Evolutionary conservation across 148 eudicot genomes (phyloP), one percentile per base, ranked within the genome.

Genomic region (Arbutus unedo): DNA sequence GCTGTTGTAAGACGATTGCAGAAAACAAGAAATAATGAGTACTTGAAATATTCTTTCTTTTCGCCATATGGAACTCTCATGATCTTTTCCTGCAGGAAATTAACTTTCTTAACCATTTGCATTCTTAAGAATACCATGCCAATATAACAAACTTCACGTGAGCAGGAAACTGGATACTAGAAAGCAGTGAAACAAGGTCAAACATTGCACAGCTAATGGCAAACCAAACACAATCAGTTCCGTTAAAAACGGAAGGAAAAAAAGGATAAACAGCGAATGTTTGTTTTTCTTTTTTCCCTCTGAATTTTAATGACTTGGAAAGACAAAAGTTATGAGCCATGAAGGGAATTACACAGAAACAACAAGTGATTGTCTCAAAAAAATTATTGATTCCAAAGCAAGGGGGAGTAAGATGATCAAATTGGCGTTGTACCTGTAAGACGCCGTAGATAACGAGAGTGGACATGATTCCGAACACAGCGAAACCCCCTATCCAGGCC

Each of bases 21-120:
- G 82, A 96, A 93, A 84, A 96, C 99, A 72, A 94, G 92, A 90
- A 96, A 96, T 47, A 96, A 82, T 5, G 99, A 96, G 89, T 90
- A 88, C 54, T 76, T 94, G 70, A 96, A 96, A 82, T 81, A 96
- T 70, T 96, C 99, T 86, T 90, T 91, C 74, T 90, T 75, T 75
- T 89, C 85, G 44, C 98, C 99, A 75, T 94, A 96, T 44, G 99
- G 99, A 82, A 96, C 91, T 89, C 95, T 93, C 99, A 93, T 96
- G 81, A 96, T 90, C 91, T 96, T 96, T 83, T 96, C 99, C 99
- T 96, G 93, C 87, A 92, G 38, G 77, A 44, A 54, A 59, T 64
- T 71, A 85, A 76, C 15, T 74, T 74, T 41, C 55, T 67, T 43
- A 82, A 64, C 38, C 57, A 41, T 49, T 11, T 51, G 72, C 49